phyloP scores from a whole-genome alignment of 257 asterid species.

The Solanum appendiculatum region DNA sequence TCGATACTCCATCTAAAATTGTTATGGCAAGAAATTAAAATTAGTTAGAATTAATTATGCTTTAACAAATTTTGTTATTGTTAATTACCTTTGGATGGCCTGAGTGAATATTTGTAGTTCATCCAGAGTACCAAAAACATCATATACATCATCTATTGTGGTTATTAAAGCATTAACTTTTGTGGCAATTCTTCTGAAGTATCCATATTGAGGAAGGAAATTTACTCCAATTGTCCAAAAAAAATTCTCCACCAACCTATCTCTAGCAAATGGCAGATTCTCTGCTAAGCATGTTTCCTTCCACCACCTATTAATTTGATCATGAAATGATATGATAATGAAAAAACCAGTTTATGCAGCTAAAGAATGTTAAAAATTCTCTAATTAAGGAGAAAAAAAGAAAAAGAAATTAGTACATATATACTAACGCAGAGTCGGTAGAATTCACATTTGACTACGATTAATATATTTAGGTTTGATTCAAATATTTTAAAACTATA shows the following conservation, averaged over 20 bases:
- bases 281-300: slow-evolving; percentile 20
- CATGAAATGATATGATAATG: background rate
- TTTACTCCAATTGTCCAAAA: slow-evolving; percentile 21
- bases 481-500: no score
- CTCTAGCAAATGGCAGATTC: slow-evolving; percentile 39
- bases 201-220: slow-evolving; percentile 14
- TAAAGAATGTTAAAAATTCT: background rate
- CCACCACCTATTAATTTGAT: slow-evolving; percentile 42
- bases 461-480: no score
- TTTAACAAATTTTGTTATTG: background rate
- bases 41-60: background rate
- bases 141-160: background rate
- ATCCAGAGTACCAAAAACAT: slow-evolving; percentile 18
- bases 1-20: background rate
- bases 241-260: slow-evolving; percentile 39
- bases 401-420: no score
- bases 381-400: background rate
- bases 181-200: slow-evolving; percentile 5
- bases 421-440: background rate
- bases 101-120: slow-evolving; percentile 22
- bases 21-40: background rate
- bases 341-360: no score
- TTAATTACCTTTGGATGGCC: slow-evolving; percentile 23
- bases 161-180: slow-evolving; percentile 20
- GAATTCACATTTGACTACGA: background rate